phyloP scores from a whole-genome alignment of 768 basidiomycete genomes.

The Kwoniella botswanensis region DNA sequence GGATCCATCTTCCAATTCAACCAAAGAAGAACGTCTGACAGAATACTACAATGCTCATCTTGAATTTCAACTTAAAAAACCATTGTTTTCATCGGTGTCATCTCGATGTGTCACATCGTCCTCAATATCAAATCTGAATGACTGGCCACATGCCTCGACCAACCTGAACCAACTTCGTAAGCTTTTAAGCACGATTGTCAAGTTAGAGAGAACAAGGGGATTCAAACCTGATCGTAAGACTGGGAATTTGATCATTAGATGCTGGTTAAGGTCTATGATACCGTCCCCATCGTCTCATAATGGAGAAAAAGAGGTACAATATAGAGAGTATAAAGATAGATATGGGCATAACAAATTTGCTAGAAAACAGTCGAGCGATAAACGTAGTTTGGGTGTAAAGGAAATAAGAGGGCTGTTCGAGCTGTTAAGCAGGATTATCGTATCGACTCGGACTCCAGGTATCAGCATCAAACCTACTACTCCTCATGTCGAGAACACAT shows the following conservation, averaged over 20 bases:
- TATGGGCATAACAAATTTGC: slow-evolving; percentile 1
- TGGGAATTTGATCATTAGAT: slow-evolving; percentile 71
- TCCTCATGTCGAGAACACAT: neutral
- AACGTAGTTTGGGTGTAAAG: slow-evolving; percentile 58
- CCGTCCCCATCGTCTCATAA: neutral
- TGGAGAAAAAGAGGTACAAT: neutral
- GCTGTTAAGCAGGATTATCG: slow-evolving; percentile 65
- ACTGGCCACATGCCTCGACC: slow-evolving; percentile 6
- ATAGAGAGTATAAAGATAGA: slow-evolving; percentile 3
- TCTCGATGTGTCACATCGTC: slow-evolving; percentile 60
- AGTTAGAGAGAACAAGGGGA: slow-evolving; percentile 55
- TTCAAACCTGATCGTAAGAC: slow-evolving; percentile 74
- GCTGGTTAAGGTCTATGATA: slow-evolving; percentile 64
- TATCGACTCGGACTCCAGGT: neutral
- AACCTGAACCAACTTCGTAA: slow-evolving; percentile 31
- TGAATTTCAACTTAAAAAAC: slow-evolving; percentile 23
- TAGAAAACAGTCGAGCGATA: slow-evolving; percentile 23
- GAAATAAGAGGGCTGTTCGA: slow-evolving; percentile 70
- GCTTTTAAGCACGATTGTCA: slow-evolving; percentile 61
- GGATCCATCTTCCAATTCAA: neutral
- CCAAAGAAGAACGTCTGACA: slow-evolving; percentile 19
- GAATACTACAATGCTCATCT: slow-evolving; percentile 30
- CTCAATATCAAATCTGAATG: neutral
- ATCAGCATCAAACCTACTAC: neutral
- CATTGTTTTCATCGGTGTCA: slow-evolving; percentile 60